Evolutionary conservation across 371 early-diverging fungal species (phyloP).

Genomic region (Coemansia sp.): DNA sequence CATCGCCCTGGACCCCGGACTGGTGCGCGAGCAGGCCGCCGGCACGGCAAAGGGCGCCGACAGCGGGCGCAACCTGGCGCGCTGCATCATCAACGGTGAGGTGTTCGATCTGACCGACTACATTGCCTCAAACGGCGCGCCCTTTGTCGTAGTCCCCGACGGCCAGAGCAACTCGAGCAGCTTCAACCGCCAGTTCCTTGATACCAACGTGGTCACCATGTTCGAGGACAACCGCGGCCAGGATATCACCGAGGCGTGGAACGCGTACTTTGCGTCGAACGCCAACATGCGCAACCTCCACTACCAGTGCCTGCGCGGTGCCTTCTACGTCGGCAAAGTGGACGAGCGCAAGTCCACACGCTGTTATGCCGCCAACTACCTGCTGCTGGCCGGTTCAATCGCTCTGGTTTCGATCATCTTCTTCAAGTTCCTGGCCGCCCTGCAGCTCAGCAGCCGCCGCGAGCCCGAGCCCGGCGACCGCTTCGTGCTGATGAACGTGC

Average conservation of each 20-base stretch:
- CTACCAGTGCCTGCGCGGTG: constrained; percentile 73
- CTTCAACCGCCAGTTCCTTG: constrained; percentile 55
- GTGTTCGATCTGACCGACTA: constrained; percentile 79
- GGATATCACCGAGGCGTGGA: constrained; percentile 65
- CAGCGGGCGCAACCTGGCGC: constrained; percentile 52
- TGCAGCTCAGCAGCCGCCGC: constrained; percentile 74
- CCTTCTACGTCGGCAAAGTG: constrained; percentile 88
- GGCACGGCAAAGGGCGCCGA: constrained; percentile 45
- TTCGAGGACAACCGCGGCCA: constrained; percentile 69
- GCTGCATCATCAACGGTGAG: constrained; percentile 69
- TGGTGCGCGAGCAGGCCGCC: constrained; percentile 38
- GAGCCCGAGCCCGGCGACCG: constrained; percentile 85
- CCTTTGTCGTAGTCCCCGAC: constrained; percentile 54
- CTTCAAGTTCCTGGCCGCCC: constrained; percentile 89
- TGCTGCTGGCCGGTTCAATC: constrained; percentile 75
- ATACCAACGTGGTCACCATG: constrained; percentile 56
- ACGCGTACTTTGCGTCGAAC: constrained; percentile 42
- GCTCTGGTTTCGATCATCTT: constrained; percentile 80
- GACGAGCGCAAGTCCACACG: constrained; percentile 76
- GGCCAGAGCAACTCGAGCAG: constrained; percentile 47
- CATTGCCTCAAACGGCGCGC: constrained; percentile 56
- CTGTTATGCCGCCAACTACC: constrained; percentile 87
- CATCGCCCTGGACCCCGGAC: constrained; percentile 56
- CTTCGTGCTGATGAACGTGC: constrained; percentile 84
- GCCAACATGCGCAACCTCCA: constrained; percentile 46